Evolutionary conservation across 805 yeast species (phyloP).

Genomic region (Tanozyma kutaoensis): DNA sequence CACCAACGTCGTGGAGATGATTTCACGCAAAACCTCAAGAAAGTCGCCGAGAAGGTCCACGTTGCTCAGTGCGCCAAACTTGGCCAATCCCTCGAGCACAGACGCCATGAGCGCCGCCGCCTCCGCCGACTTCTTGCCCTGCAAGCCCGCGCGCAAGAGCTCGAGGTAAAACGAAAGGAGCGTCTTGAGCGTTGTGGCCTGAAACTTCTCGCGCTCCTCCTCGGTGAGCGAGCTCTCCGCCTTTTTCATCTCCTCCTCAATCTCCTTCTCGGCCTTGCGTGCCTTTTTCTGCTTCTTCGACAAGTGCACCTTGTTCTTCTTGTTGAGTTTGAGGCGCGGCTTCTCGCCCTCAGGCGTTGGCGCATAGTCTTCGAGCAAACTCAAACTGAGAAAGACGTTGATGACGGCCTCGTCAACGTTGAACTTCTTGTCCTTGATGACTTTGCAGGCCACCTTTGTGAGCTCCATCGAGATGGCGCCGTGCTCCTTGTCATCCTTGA

Average conservation of each 20-base stretch:
- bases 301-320: slow-evolving; percentile 82
- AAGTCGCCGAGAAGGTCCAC: slow-evolving; percentile 89
- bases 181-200: slow-evolving; percentile 69
- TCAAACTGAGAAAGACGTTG: slow-evolving; percentile 56
- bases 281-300: slow-evolving; percentile 85
- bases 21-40: slow-evolving; percentile 77
- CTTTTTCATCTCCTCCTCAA: slow-evolving; percentile 76
- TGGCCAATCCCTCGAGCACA: slow-evolving; percentile 83
- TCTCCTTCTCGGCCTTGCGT: slow-evolving; percentile 72
- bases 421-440: slow-evolving; percentile 59
- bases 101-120: slow-evolving; percentile 54
- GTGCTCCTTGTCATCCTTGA: slow-evolving; percentile 60
- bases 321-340: slow-evolving; percentile 41
- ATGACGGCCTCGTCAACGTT: slow-evolving; percentile 76
- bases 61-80: slow-evolving; percentile 85
- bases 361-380: slow-evolving; percentile 56
- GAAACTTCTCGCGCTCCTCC: slow-evolving; percentile 76
- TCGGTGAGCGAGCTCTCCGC: slow-evolving; percentile 84
- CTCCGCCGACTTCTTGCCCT: slow-evolving; percentile 16
- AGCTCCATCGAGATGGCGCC: slow-evolving; percentile 76
- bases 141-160: slow-evolving; percentile 45
- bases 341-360: slow-evolving; percentile 30
- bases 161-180: slow-evolving; percentile 66
- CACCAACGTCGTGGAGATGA: slow-evolving; percentile 40
- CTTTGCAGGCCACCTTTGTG: slow-evolving; percentile 52